Conservation (phyloP, 2,329 filamentous ascomycete genomes). For the Neonectria coccinea region DNA sequence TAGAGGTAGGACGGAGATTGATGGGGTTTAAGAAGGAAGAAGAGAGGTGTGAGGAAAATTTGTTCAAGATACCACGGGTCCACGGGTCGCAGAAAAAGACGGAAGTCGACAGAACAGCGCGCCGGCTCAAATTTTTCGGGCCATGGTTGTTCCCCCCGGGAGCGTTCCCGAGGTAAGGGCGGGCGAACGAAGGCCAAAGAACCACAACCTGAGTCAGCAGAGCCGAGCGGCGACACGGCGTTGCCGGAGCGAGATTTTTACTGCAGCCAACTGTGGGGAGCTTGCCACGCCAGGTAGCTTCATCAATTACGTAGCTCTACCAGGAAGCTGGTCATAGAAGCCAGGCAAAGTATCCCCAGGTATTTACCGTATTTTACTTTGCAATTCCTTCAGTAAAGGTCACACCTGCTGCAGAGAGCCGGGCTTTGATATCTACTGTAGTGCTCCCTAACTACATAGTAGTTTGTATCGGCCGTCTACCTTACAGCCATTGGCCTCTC, state of each 20-base stretch:
- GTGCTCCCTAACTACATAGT: background rate
- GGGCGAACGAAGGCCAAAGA: background rate
- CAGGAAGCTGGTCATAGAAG: background rate
- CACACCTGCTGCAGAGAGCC: background rate
- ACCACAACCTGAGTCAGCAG: constrained; percentile 19
- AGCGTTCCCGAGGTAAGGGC: constrained; percentile 8
- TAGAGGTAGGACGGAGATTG: constrained; percentile 46
- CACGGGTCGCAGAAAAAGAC: constrained; percentile 55
- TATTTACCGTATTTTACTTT: background rate
- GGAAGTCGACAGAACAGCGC: constrained; percentile 47
- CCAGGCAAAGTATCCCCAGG: background rate
- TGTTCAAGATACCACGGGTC: constrained; percentile 48
- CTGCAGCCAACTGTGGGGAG: constrained; percentile 4
- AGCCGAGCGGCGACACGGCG: constrained; percentile 6
- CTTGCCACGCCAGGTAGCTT: background rate
- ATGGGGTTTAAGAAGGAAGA: constrained; percentile 45
- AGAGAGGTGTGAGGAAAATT: constrained; percentile 50
- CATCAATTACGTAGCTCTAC: constrained; percentile 2
- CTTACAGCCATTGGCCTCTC: background rate
- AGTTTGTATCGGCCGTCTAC: background rate
- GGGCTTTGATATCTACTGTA: too few relatives aligned
- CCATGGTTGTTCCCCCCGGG: constrained; percentile 45
- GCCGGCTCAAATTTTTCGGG: constrained; percentile 47
- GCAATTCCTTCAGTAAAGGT: background rate
- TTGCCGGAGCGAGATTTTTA: constrained; percentile 1